Evolutionary conservation across 495 filamentous ascomycete genomes (phyloP), one percentile per base, ranked within the genome.

Genomic region (Jackrogersella minutella): DNA sequence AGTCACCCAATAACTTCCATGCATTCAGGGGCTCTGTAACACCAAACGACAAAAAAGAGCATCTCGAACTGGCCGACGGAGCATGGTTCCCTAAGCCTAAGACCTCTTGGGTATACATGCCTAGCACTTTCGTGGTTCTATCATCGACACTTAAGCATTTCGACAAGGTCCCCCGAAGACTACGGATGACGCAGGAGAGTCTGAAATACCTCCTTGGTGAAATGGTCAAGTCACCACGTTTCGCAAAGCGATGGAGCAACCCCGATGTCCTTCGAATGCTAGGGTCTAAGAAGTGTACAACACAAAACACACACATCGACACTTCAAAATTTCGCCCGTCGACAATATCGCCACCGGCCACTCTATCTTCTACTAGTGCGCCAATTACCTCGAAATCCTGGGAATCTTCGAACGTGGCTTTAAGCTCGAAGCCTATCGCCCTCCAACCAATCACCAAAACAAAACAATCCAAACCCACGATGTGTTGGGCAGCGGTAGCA

Each of bases 91-190:
- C 74, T 0, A 78, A 78, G 56, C 58, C 63, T 1, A 33, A 64
- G n/a, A 63, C 76, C 0, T 73, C 68, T 11, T 78, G 76, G 74
- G 71, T 78, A 14, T 62, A 76, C 43, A 43, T 66, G 47, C 65
- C 54, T n/a, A 54, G 1, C 14, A 46, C 36, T 9, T 74, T 31
- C 33, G 66, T 73, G 30, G 72, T 74, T 14, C 74, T 70, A 1
- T 6, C 62, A 3, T 55, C 53, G 1, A 58, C 51, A 21, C 59
- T 75, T 26, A 57, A 36, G 28, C 5, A 9, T 19, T 76, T 73
- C 60, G 50, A 53, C 49, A 71, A 64, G 50, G 9, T 58, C 24
- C 21, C 21, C 1, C 26, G 30, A 9, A 17, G 9, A 14, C n/a
- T 61, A 1, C 46, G 28, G 3, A 62, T 69, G 62, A 54, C 55